Evolutionary conservation across 768 basidiomycete species (phyloP), one percentile per base, ranked within the genome.

Genomic region (Lyophyllum semitale): DNA sequence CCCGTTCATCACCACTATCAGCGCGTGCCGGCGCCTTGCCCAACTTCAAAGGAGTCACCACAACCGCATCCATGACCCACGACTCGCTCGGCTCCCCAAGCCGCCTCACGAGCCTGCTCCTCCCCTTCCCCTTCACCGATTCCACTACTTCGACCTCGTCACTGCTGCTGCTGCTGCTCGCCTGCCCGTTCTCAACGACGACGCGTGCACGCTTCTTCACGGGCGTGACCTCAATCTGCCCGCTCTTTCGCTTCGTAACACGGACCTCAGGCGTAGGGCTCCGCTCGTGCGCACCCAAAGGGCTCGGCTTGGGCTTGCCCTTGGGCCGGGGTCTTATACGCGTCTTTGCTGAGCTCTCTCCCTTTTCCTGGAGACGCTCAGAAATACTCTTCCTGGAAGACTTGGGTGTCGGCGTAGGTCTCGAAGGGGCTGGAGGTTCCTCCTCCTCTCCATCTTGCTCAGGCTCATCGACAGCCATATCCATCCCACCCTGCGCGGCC

Each of bases 331-430:
- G 51, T 37, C 61, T 63, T 13, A 65, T 54, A 26, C 62, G 61
- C 15, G 59, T 63, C 54, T 59, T 60, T 15, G 64, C 65, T 8
- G 57, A 22, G 41, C 62, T 63, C 8, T 60, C 59, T 26, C 56
- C 59, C 12, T 59, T 59, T 22, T 63, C 59, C 51, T 60, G 63
- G 25, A 64, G 41, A 18, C 63, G 56, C n/a, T 57, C 59, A 15
- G 42, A 25, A 2, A 63, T 48, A 35, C 51, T 61, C 48, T 59
- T 63, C 12, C n/a, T n/a, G n/a, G 44, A 54, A 4, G 55, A 27
- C 43, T 23, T 54, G 22, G 55, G 60, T 5, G 62, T 52, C 13
- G 44, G 51, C 23, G 44, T 45, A 18, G 62, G 45, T 30, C n/a
- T 30, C 7, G 54, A 48, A 20, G 49, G 22, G 3, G 23, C 33